phyloP scores from a whole-genome alignment of 192 early-diverging fungal species.

The Spizellomyces sp. region DNA sequence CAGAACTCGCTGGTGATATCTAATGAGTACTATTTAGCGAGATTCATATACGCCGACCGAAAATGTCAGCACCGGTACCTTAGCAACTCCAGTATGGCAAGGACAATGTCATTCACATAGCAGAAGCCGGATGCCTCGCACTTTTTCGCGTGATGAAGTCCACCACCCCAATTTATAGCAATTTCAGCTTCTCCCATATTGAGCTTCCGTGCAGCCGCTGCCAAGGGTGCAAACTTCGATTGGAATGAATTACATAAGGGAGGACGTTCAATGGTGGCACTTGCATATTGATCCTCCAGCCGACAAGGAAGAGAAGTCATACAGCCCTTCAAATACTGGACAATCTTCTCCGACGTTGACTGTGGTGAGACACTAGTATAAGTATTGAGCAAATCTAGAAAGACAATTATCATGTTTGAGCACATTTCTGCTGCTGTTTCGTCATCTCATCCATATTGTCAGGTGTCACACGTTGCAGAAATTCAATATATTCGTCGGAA shows the following conservation, averaged over 20 bases:
- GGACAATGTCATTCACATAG: conserved; percentile 97
- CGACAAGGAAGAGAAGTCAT: conserved; percentile 91
- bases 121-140: conserved; percentile 94
- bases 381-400: background rate
- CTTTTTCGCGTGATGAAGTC: conserved; percentile 90
- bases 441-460: conserved; percentile 53
- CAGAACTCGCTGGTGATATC: conserved; percentile 78
- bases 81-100: conserved; percentile 87
- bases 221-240: background rate
- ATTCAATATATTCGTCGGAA: conserved; percentile 94
- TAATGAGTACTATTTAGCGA: conserved; percentile 21
- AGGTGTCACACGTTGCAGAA: conserved; percentile 73
- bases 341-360: conserved; percentile 98
- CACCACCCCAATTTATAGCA: conserved; percentile 98
- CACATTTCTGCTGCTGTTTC: conserved; percentile 54
- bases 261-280: background rate
- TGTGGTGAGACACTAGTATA: conserved; percentile 6
- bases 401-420: conserved; percentile 31
- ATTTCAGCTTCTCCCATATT: conserved; percentile 83
- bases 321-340: conserved; percentile 96
- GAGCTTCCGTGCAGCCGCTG: conserved; percentile 84
- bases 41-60: background rate
- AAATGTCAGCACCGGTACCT: conserved; percentile 46
- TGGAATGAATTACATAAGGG: background rate
- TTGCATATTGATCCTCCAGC: conserved; percentile 81